Evolutionary conservation across 805 yeast genomes (phyloP).

Genomic region (Cyberlindnera euphorbiiphila): DNA sequence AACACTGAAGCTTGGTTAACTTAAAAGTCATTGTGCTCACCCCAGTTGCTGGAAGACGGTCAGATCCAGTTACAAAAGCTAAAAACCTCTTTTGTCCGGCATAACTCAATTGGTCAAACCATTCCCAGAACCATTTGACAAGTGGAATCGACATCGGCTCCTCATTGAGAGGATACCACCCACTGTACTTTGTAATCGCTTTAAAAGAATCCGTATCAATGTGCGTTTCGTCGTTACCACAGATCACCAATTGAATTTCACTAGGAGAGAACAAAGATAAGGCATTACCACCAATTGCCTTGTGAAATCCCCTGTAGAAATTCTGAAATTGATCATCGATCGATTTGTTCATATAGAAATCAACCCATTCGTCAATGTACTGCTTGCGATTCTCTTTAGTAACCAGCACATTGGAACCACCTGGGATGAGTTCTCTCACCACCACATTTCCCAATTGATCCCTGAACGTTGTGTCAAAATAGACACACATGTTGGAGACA

Average conservation of each 20-base stretch:
- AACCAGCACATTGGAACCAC: slow-evolving; percentile 57
- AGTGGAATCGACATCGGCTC: slow-evolving; percentile 37
- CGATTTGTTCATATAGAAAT: slow-evolving; percentile 55
- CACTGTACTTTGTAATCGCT: slow-evolving; percentile 69
- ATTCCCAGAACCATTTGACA: slow-evolving; percentile 86
- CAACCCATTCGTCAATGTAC: too few species aligned
- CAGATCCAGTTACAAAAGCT: slow-evolving; percentile 84
- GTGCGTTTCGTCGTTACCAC: slow-evolving; percentile 66
- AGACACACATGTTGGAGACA: slow-evolving; percentile 49
- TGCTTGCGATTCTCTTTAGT: slow-evolving; percentile 57
- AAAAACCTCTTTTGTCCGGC: slow-evolving; percentile 59
- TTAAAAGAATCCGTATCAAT: slow-evolving; percentile 64
- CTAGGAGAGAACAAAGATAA: slow-evolving; percentile 74
- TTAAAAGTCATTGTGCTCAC: slow-evolving; percentile 69
- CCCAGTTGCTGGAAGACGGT: slow-evolving; percentile 91
- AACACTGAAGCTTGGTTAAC: slow-evolving; percentile 49
- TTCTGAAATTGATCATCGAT: slow-evolving; percentile 49
- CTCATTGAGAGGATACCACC: slow-evolving; percentile 41
- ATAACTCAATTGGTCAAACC: slow-evolving; percentile 44
- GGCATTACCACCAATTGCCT: slow-evolving; percentile 78
- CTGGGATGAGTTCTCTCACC: slow-evolving; percentile 48
- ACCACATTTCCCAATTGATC: slow-evolving; percentile 43
- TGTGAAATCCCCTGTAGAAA: slow-evolving; percentile 67
- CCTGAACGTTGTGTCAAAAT: slow-evolving; percentile 57
- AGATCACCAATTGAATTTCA: slow-evolving; percentile 73